Base-by-base conservation (phyloP, 2,329 filamentous ascomycete genomes). In the Phyllosticta capitalensis region DNA sequence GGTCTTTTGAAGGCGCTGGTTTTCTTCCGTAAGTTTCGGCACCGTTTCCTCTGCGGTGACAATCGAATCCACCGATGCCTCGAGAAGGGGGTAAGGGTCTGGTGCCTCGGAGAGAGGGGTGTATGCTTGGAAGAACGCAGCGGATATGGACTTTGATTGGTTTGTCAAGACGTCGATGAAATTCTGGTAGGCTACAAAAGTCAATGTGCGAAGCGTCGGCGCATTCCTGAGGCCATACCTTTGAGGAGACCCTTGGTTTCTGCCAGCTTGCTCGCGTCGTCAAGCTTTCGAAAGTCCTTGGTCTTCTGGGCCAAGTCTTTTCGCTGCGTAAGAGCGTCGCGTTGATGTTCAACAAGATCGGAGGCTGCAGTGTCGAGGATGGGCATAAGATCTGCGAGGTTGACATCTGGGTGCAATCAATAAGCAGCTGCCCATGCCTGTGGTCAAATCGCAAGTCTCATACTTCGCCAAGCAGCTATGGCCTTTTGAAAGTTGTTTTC, bases 301-400 rank as follows among this genome's bases (percentile, higher is more conserved):
- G 94, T 99, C 80, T 96, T 97, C 71, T 96, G 92, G n/a, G 95
- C 94, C 20, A 99, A 79, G 62, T 99, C 95, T 71, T 99, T 99
- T 57, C 94, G 83, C 72, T 99, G 92, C 0, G 96, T 87, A 4
- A 96, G 88, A n/a, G 92, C 90, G 73, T 97, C 94, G 67, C 92
- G 84, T 71, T 99, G 95, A 71, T 95, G 91, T 54, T 88, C 79
- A 56, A 97, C 90, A 63, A 99, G 90, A 68, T 97, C 94, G 10
- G 92, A 92, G n/a, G 94, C 94, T 3, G 91, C 92, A 61, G 87
- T 88, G 74, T 99, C 94, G 63, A 99, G 86, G 65, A 83, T 89
- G 30, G 90, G 87, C 63, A 96, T 84, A 64, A 97, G 83, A 22
- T 83, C 85, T 54, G 89, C 88, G 61, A 99, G 81, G 72, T 96